These are phyloP conservation scores for Venustampulla echinocandica DNA, from an alignment of 495 filamentous ascomycete genomes.

Conservation along the genomic window DNA sequence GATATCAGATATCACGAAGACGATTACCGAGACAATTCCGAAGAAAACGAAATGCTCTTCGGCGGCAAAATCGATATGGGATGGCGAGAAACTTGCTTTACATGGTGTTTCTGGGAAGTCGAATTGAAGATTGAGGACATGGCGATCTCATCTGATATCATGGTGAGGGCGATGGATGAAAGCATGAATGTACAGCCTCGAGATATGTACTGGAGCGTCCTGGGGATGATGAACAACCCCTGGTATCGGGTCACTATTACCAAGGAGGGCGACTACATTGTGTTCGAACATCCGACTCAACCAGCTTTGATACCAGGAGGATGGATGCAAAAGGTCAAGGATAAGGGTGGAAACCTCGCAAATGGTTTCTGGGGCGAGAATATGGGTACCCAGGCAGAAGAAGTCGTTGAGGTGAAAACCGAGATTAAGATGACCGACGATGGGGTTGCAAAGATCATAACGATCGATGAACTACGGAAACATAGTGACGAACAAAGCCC, in stretches of 20 bases:
- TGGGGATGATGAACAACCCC: slow-evolving; percentile 99
- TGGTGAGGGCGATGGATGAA: slow-evolving; percentile 90
- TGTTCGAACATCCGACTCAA: slow-evolving; percentile 88
- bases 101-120: slow-evolving; percentile 92
- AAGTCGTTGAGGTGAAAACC: slow-evolving; percentile 36
- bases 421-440: slow-evolving; percentile 79
- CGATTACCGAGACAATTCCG: slow-evolving; percentile 54
- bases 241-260: slow-evolving; percentile 83
- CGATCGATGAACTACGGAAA: slow-evolving; percentile 61
- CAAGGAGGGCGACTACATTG: slow-evolving; percentile 55
- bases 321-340: slow-evolving; percentile 97
- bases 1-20: slow-evolving; percentile 83
- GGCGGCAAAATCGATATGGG: slow-evolving; percentile 76
- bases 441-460: slow-evolving; percentile 51
- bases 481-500: slow-evolving; percentile 60
- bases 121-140: slow-evolving; percentile 59
- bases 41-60: slow-evolving; percentile 54
- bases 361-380: slow-evolving; percentile 88
- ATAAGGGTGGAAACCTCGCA: slow-evolving; percentile 67
- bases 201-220: slow-evolving; percentile 95
- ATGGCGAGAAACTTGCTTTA: slow-evolving; percentile 75
- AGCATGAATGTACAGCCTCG: slow-evolving; percentile 77
- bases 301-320: slow-evolving; percentile 72
- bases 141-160: slow-evolving; percentile 55
- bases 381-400: slow-evolving; percentile 41